These are phyloP conservation scores for Fusarium algeriense DNA, from an alignment of 2,329 filamentous ascomycete species.

Conservation along the genomic window DNA sequence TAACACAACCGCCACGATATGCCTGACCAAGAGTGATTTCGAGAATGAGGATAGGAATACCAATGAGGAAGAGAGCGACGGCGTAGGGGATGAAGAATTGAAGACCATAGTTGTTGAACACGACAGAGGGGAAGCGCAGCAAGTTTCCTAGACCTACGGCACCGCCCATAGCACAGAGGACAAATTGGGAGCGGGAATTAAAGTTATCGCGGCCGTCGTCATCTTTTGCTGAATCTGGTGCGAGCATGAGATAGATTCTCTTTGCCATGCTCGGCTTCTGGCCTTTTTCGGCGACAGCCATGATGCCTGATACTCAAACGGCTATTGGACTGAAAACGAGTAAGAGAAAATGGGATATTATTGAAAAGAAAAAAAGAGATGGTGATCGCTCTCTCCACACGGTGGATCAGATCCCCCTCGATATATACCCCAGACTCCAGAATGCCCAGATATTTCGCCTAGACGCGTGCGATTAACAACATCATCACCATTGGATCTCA, in stretches of 20 bases:
- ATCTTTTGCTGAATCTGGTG: conserved; percentile 43
- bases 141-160: conserved; percentile 67
- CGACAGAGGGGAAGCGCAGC: conserved; percentile 66
- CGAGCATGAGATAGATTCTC: conserved; percentile 35
- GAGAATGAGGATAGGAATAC: conserved; percentile 65
- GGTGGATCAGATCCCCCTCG: conserved; percentile 10
- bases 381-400: conserved; percentile 9
- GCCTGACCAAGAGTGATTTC: conserved; percentile 76
- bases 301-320: background rate
- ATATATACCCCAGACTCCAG: conserved; percentile 11
- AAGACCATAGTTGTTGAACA: conserved; percentile 68
- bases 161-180: conserved; percentile 57
- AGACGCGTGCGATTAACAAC: background rate
- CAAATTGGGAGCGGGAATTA: conserved; percentile 44
- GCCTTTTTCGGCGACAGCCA: conserved; percentile 34
- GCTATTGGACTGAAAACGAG: background rate
- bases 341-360: background rate
- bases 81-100: conserved; percentile 69
- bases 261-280: conserved; percentile 35
- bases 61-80: conserved; percentile 57
- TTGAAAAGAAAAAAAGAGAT: background rate
- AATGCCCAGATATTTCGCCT: background rate
- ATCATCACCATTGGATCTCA: background rate
- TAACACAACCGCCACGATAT: conserved; percentile 64
- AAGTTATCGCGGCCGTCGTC: conserved; percentile 47